Conservation (phyloP, 129 eudicot species). For the Daucus carota region DNA sequence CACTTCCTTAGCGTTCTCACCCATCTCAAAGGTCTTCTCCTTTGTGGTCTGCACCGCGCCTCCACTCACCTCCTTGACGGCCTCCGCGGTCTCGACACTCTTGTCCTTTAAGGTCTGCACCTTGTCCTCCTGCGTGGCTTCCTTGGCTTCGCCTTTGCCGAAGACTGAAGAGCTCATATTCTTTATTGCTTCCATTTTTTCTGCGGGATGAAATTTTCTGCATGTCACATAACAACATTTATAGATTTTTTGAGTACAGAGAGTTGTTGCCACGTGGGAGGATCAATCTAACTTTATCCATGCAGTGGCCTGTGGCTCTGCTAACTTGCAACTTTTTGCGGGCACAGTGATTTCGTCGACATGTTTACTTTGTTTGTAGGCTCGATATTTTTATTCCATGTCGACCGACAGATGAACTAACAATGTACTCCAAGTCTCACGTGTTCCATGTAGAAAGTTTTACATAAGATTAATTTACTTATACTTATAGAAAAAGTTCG, state of each 20-base stretch:
- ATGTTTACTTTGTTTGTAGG: background rate
- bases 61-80: constrained; percentile 18
- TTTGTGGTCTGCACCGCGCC: background rate
- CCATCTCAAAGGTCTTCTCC: constrained; percentile 23
- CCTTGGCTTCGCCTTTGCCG: constrained; percentile 1
- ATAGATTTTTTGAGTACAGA: background rate
- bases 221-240: background rate
- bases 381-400: background rate
- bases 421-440: no score
- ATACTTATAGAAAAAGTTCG: no score
- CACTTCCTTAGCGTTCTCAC: constrained; percentile 26
- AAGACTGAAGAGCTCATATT: background rate
- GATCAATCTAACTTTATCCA: background rate
- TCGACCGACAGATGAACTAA: no score
- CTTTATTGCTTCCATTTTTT: background rate
- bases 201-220: background rate
- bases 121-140: background rate
- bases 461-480: no score
- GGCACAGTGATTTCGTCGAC: background rate
- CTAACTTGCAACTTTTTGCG: background rate
- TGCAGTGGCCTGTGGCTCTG: background rate
- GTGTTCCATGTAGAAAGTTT: no score
- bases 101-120: constrained; percentile 17
- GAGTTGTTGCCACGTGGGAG: background rate
- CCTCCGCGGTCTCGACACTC: constrained; percentile 22